Percentiles rank a stretch among this genome's conserved stretches.
These are phyloP conservation scores for Aciculosporium take DNA, from an alignment of 2,329 filamentous ascomycete genomes.

Conservation along the genomic window DNA sequence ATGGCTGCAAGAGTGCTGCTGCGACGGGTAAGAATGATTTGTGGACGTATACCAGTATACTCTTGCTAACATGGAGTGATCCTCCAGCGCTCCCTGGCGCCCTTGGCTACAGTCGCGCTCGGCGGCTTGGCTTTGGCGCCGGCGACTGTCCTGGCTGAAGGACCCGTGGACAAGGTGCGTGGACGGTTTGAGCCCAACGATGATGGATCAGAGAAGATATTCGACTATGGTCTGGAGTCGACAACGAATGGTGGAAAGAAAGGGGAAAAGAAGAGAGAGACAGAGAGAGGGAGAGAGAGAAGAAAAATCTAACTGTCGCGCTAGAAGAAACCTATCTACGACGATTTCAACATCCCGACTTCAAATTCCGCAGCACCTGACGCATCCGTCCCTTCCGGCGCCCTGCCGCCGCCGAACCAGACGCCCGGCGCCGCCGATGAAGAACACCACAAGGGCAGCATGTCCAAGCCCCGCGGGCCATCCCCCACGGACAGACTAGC, in stretches of 20 bases:
- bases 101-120: conserved; percentile 37
- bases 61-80: conserved; percentile 15
- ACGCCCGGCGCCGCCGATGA: conserved; percentile 14
- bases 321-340: conserved; percentile 64
- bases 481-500: conserved; percentile 86
- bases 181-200: background rate
- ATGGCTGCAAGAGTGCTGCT: conserved; percentile 49
- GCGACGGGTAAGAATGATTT: conserved; percentile 32
- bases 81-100: conserved; percentile 35
- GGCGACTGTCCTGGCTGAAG: conserved; percentile 37
- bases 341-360: conserved; percentile 42
- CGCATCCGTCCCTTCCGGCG: conserved; percentile 15
- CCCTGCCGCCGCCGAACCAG: conserved; percentile 10
- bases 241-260: too few relatives aligned
- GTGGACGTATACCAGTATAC: conserved; percentile 5
- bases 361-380: conserved; percentile 12
- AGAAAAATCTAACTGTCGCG: background rate
- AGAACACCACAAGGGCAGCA: conserved; percentile 15
- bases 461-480: conserved; percentile 32
- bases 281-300: background rate
- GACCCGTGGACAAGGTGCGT: conserved; percentile 24
- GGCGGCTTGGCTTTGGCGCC: conserved; percentile 34
- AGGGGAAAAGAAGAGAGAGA: background rate
- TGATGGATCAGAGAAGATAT: background rate
- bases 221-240: background rate